Conservation (phyloP, 1,284 basidiomycete genomes). For the Malassezia psittaci region DNA sequence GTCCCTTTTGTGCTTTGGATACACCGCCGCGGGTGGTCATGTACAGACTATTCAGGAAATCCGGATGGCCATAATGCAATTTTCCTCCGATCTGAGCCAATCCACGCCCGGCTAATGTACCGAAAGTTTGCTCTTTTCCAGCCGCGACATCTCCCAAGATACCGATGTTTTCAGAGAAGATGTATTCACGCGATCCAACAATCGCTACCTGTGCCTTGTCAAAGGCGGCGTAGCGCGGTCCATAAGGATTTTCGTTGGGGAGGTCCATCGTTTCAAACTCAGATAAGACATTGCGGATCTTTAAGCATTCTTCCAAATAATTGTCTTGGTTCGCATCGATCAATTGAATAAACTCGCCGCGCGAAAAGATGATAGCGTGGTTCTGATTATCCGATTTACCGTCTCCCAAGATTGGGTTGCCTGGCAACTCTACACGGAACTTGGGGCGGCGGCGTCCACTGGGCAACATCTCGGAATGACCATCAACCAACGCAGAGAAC, state of each 20-base stretch:
- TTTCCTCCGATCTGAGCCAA: slow-evolving; percentile 97
- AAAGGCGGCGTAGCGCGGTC: slow-evolving; percentile 59
- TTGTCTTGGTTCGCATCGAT: slow-evolving; percentile 99
- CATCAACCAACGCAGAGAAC: slow-evolving; percentile 92
- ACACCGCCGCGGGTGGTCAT: slow-evolving; percentile 98
- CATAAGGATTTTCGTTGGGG: slow-evolving; percentile 80
- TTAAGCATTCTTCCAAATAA: slow-evolving; percentile 97
- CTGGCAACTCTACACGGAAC: slow-evolving; percentile 95
- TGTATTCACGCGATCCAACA: slow-evolving; percentile 96
- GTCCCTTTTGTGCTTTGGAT: slow-evolving; percentile 95
- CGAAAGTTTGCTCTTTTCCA: slow-evolving; percentile 99
- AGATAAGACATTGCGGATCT: slow-evolving; percentile 94
- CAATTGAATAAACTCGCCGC: slow-evolving; percentile 95
- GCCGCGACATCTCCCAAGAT: slow-evolving; percentile 96
- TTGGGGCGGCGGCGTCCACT: slow-evolving; percentile 84
- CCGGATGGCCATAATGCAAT: slow-evolving; percentile 95
- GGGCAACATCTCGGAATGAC: slow-evolving; percentile 87
- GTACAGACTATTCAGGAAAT: slow-evolving; percentile 95
- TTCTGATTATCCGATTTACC: slow-evolving; percentile 99
- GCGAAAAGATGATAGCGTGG: slow-evolving; percentile 97
- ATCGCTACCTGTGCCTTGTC: slow-evolving; percentile 84
- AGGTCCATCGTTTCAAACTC: slow-evolving; percentile 93
- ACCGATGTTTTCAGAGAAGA: slow-evolving; percentile 99
- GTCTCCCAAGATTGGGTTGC: slow-evolving; percentile 96
- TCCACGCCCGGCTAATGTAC: slow-evolving; percentile 85